phyloP scores from a whole-genome alignment of 202 grass and related monocot species.

The Hordeum pubiflorum region DNA sequence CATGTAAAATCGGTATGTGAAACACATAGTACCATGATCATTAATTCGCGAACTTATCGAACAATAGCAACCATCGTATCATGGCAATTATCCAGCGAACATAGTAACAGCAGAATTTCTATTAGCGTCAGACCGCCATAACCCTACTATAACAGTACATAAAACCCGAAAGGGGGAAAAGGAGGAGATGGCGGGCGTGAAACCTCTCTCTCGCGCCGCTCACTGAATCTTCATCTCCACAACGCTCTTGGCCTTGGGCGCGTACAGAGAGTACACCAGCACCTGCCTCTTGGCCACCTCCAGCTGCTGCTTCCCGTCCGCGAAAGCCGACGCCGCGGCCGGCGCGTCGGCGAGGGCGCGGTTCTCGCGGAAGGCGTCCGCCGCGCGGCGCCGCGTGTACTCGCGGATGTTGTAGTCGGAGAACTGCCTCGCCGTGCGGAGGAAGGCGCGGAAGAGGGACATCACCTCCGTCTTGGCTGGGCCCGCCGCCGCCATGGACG shows the following conservation, averaged over 20 bases:
- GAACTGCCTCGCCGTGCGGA: conserved; percentile 61
- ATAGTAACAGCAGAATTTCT: not conserved
- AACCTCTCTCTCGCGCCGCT: conserved; percentile 22
- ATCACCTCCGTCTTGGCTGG: conserved; percentile 53
- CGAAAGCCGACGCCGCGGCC: conserved; percentile 38
- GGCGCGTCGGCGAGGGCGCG: conserved; percentile 39
- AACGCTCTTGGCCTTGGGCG: conserved; percentile 69
- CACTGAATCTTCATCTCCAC: conserved; percentile 58
- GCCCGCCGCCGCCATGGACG: conserved; percentile 36
- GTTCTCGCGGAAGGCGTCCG: conserved; percentile 71
- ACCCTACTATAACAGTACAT: not conserved
- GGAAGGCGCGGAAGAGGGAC: conserved; percentile 55
- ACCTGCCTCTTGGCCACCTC: conserved; percentile 72
- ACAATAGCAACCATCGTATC: not conserved
- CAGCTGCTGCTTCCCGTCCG: conserved; percentile 60
- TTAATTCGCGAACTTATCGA: conserved; percentile 25
- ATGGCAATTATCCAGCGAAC: conserved; percentile 6
- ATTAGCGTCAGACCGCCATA: not conserved
- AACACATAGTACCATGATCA: not conserved
- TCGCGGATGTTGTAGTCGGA: conserved; percentile 87
- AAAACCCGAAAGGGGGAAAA: not conserved
- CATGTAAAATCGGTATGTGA: not conserved
- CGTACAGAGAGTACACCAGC: conserved; percentile 66
- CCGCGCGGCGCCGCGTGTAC: conserved; percentile 55
- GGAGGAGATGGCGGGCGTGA: not conserved